These are phyloP conservation scores for Irpex sp. DNA, from an alignment of 1,284 basidiomycete species.

Conservation along the genomic window DNA sequence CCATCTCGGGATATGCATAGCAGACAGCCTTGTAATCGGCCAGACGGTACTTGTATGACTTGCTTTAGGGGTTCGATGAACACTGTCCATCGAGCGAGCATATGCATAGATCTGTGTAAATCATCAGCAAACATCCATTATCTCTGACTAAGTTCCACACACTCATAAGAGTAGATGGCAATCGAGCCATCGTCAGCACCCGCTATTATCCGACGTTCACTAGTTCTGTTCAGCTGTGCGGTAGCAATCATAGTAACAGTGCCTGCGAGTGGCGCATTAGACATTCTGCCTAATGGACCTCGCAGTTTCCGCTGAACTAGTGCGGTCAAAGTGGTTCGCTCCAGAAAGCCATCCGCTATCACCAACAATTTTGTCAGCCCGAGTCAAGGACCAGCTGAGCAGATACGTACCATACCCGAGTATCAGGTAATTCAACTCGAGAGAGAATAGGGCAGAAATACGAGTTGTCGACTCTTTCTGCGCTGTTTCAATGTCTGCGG, in stretches of 20 bases:
- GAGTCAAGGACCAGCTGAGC: no score
- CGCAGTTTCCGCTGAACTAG: constrained; percentile 24
- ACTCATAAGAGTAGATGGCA: constrained; percentile 67
- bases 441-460: constrained; percentile 49
- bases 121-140: neutral
- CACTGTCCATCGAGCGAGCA: constrained; percentile 65
- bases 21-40: constrained; percentile 65
- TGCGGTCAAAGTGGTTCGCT: constrained; percentile 37
- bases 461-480: constrained; percentile 10
- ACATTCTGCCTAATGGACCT: constrained; percentile 31
- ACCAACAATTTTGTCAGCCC: no score
- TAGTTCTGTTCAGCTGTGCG: constrained; percentile 51
- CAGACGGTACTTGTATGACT: constrained; percentile 56
- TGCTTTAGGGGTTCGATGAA: constrained; percentile 62
- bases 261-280: constrained; percentile 44
- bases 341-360: constrained; percentile 57
- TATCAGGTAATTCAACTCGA: constrained; percentile 53
- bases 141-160: constrained; percentile 15
- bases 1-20: constrained; percentile 79
- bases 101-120: constrained; percentile 48
- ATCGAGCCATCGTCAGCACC: constrained; percentile 75
- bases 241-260: constrained; percentile 48
- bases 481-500: constrained; percentile 5
- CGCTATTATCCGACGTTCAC: constrained; percentile 59
- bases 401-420: constrained; percentile 55